phyloP scores from a whole-genome alignment of 768 basidiomycete species.

The Rhizopogon roseolus region DNA sequence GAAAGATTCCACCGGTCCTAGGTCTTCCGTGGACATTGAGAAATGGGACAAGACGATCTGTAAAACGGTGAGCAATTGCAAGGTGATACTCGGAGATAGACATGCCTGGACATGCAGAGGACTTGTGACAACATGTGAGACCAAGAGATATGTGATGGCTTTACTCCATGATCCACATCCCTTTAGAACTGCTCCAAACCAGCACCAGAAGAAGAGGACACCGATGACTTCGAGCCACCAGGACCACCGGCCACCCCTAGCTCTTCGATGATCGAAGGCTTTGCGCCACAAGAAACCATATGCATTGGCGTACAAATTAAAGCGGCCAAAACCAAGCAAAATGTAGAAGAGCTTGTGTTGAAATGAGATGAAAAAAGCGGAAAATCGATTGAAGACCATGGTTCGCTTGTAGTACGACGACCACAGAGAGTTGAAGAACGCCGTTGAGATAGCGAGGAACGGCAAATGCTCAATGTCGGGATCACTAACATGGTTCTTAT shows the following conservation, averaged over 20 bases:
- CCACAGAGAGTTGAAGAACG: slow-evolving; percentile 82
- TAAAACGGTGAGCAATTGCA: not conserved
- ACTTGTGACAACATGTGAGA: slow-evolving; percentile 82
- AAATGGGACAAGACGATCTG: slow-evolving; percentile 98
- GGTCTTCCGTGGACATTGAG: slow-evolving; percentile 87
- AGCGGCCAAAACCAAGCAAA: slow-evolving; percentile 84
- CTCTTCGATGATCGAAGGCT: slow-evolving; percentile 57
- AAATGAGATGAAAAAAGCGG: slow-evolving; percentile 58
- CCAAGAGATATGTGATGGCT: slow-evolving; percentile 68
- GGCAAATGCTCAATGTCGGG: slow-evolving; percentile 87
- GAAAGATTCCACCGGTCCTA: slow-evolving; percentile 90
- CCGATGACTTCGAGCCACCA: slow-evolving; percentile 74
- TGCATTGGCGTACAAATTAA: slow-evolving; percentile 91
- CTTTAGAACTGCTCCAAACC: slow-evolving; percentile 72
- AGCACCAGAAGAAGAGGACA: slow-evolving; percentile 81
- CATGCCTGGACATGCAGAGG: slow-evolving; percentile 92
- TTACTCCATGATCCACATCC: slow-evolving; percentile 70
- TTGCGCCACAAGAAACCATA: slow-evolving; percentile 70
- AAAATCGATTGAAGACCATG: slow-evolving; percentile 71
- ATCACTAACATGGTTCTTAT: slow-evolving; percentile 41
- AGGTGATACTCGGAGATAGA: slow-evolving; percentile 2
- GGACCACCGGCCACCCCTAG: slow-evolving; percentile 70
- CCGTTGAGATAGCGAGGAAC: slow-evolving; percentile 89
- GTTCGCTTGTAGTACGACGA: slow-evolving; percentile 93
- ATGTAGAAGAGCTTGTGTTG: slow-evolving; percentile 95